Evolutionary conservation across 441 rosid species (phyloP).

Genomic region (Euphorbia celastroides): DNA sequence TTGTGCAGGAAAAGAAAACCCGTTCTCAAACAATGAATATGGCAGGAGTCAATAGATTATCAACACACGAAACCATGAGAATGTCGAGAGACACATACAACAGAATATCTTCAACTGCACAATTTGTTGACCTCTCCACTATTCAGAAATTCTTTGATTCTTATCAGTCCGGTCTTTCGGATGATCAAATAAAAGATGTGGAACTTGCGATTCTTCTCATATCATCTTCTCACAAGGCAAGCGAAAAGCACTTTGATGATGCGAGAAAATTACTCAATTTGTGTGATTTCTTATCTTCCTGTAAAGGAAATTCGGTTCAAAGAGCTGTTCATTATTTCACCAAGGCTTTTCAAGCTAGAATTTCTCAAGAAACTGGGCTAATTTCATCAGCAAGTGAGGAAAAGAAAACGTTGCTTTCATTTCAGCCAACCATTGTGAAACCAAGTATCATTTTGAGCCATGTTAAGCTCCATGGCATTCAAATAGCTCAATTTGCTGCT

Average conservation of each 20-base stretch:
- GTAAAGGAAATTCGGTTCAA: constrained; percentile 23
- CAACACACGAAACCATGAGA: constrained; percentile 18
- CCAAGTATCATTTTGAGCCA: constrained; percentile 1
- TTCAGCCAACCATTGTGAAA: constrained; percentile 5
- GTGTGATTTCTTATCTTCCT: constrained; percentile 23
- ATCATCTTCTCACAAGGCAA: constrained; percentile 23
- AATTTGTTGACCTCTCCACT: constrained; percentile 1
- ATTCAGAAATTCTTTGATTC: constrained; percentile 10
- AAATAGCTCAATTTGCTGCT: constrained; percentile 22
- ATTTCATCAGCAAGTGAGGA: neutral
- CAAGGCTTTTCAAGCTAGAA: constrained; percentile 23
- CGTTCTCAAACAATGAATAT: constrained; percentile 6
- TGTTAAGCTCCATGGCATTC: constrained; percentile 22
- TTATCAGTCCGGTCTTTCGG: constrained; percentile 6
- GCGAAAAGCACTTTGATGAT: constrained; percentile 15
- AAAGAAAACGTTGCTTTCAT: constrained; percentile 5
- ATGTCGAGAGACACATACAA: constrained; percentile 20
- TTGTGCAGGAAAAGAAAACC: neutral
- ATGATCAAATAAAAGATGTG: constrained; percentile 16
- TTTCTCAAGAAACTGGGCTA: constrained; percentile 16
- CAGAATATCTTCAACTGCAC: constrained; percentile 10
- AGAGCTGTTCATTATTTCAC: constrained; percentile 24
- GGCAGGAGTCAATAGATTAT: constrained; percentile 16
- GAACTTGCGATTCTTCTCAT: constrained; percentile 24
- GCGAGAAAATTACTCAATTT: constrained; percentile 20